These are phyloP conservation scores for Xylariaceae sp. DNA, from an alignment of 2,329 filamentous ascomycete species.

Conservation along the genomic window DNA sequence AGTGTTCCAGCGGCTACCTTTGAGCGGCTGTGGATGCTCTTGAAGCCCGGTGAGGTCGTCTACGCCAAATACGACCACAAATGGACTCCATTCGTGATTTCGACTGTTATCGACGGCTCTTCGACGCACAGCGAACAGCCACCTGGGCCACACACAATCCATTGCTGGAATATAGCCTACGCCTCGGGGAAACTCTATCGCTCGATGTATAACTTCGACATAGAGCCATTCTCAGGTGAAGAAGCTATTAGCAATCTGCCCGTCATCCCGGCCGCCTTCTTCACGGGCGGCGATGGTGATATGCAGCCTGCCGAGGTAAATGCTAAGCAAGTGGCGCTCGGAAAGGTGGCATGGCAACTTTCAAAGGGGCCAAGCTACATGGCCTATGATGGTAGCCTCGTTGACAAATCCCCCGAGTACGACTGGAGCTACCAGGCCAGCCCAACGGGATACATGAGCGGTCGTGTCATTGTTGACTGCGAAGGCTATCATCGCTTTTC, in stretches of 20 bases:
- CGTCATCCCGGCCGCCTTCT: constrained; percentile 39
- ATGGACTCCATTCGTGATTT: constrained; percentile 40
- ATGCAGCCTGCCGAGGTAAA: constrained; percentile 26
- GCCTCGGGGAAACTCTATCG: constrained; percentile 30
- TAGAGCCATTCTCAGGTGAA: constrained; percentile 39
- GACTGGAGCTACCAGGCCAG: constrained; percentile 20
- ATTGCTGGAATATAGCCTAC: constrained; percentile 37
- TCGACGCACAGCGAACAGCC: constrained; percentile 2
- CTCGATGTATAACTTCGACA: constrained; percentile 31
- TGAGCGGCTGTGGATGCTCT: constrained; percentile 41
- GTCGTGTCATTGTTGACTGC: constrained; percentile 40
- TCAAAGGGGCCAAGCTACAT: constrained; percentile 41
- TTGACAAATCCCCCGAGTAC: constrained; percentile 22
- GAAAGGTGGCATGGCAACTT: constrained; percentile 44
- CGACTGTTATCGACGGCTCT: constrained; percentile 19
- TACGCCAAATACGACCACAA: constrained; percentile 36
- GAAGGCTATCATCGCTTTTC: constrained; percentile 36
- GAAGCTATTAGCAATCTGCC: constrained; percentile 37
- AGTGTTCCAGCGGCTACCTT: constrained; percentile 38
- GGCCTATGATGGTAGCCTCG: constrained; percentile 40
- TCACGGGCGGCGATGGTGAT: constrained; percentile 31
- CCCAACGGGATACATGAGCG: constrained; percentile 28
- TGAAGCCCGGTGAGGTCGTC: constrained; percentile 41
- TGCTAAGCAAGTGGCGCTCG: constrained; percentile 35
- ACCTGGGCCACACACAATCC: constrained; percentile 19